Evolutionary conservation across 2,329 filamentous ascomycete genomes (phyloP).

Genomic region (Neonectria faginata): DNA sequence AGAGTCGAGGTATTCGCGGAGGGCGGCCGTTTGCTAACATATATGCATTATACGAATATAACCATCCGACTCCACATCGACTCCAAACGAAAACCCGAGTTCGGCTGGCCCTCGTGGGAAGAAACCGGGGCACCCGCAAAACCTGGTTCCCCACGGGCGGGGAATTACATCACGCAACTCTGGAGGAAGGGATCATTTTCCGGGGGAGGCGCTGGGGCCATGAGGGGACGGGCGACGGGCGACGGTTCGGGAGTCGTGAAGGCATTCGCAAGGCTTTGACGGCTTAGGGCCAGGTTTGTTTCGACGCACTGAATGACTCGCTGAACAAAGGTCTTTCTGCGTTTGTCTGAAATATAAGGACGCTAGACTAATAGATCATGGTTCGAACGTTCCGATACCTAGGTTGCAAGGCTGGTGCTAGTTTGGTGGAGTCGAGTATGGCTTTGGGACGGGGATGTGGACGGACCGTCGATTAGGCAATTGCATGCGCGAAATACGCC

Average conservation of each 20-base stretch:
- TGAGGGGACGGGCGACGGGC: not conserved
- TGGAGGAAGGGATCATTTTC: not conserved
- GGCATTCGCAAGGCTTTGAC: constrained; percentile 27
- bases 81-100: constrained; percentile 3
- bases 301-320: not conserved
- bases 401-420: not conserved
- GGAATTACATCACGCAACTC: constrained; percentile 21
- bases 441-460: not conserved
- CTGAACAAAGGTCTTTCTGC: not conserved
- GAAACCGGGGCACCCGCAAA: constrained; percentile 26
- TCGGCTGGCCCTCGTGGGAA: constrained; percentile 3
- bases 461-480: constrained; percentile 1
- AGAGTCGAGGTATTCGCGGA: constrained; percentile 29
- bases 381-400: not conserved
- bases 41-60: constrained; percentile 18
- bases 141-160: constrained; percentile 17
- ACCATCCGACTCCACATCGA: not conserved
- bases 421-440: constrained; percentile 2
- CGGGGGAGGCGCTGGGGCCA: not conserved
- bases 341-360: not conserved
- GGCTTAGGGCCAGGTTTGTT: not conserved
- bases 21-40: constrained; percentile 36
- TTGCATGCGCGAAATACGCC: constrained; percentile 7
- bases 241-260: constrained; percentile 15
- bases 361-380: constrained; percentile 5